A percentile compares a stretch with the other conserved stretches of the same genome.
Evolutionary conservation across 176 grass and related monocot genomes (phyloP).

Genomic region (Otatea glauca): DNA sequence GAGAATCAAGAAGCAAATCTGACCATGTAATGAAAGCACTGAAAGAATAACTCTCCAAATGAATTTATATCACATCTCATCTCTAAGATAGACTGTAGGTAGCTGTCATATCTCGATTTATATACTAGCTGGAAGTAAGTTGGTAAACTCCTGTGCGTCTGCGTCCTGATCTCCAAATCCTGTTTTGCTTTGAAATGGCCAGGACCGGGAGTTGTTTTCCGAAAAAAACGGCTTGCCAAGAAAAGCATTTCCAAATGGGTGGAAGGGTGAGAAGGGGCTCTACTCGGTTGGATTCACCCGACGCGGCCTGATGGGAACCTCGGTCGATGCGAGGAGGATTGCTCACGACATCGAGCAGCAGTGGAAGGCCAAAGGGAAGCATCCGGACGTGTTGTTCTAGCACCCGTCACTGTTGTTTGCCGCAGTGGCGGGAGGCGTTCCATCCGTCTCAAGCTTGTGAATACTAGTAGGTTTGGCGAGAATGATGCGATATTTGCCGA

Average conservation of each 20-base stretch:
- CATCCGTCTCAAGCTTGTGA: conserved; percentile 45
- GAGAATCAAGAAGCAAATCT: background rate
- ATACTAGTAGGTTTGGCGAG: conserved; percentile 52
- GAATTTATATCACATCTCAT: background rate
- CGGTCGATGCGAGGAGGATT: conserved; percentile 67
- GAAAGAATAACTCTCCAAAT: background rate
- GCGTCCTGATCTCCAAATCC: conserved; percentile 28
- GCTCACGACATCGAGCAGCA: conserved; percentile 78
- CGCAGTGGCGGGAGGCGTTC: background rate
- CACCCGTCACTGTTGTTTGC: background rate
- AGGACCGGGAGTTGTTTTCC: conserved; percentile 87
- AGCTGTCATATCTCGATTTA: background rate
- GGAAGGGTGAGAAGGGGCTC: conserved; percentile 79
- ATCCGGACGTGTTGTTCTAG: conserved; percentile 30
- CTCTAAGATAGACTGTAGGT: background rate
- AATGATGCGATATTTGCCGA: conserved; percentile 30
- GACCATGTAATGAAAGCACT: background rate
- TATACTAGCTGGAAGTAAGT: background rate
- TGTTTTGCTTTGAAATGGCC: conserved; percentile 26
- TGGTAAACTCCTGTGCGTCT: background rate
- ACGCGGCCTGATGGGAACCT: conserved; percentile 77
- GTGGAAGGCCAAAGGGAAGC: conserved; percentile 43
- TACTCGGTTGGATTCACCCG: conserved; percentile 85
- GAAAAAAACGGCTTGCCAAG: conserved; percentile 86
- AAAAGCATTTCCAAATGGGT: conserved; percentile 77